A percentile compares a stretch with the other conserved stretches of the same genome.
These are phyloP conservation scores for Pseudomassariella vexata DNA, from an alignment of 2,329 filamentous ascomycete species.

Conservation along the genomic window DNA sequence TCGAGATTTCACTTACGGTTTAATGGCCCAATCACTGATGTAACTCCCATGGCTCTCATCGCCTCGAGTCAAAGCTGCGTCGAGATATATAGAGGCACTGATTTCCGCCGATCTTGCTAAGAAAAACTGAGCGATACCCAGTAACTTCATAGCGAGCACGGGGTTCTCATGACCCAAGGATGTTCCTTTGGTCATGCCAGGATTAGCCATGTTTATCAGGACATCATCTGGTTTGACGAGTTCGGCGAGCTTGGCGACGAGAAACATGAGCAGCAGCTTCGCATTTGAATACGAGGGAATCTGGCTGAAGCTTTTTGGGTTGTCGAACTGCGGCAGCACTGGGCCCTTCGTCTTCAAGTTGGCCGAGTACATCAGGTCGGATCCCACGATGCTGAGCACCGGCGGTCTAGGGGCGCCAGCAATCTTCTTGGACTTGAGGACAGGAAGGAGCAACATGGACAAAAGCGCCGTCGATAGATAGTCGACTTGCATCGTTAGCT, in stretches of 20 bases:
- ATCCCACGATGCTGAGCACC: constrained; percentile 14
- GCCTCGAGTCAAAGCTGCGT: constrained; percentile 13
- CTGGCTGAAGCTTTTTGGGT: constrained; percentile 44
- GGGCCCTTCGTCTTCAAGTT: constrained; percentile 8
- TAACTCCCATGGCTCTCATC: constrained; percentile 11
- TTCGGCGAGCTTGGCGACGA: constrained; percentile 61
- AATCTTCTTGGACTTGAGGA: constrained; percentile 3
- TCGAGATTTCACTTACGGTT: constrained; percentile 7
- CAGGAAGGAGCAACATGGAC: constrained; percentile 1
- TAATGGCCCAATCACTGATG: constrained; percentile 10
- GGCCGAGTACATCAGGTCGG: constrained; percentile 6
- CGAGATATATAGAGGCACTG: constrained; percentile 9
- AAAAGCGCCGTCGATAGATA: constrained; percentile 3
- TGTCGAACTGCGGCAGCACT: constrained; percentile 25
- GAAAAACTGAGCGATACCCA: constrained; percentile 3
- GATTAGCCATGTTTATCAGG: constrained; percentile 14
- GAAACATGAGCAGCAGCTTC: constrained; percentile 63
- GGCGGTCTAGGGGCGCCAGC: constrained; percentile 4
- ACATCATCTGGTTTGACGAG: constrained; percentile 12
- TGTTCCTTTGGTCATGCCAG: constrained; percentile 12
- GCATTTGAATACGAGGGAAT: constrained; percentile 12
- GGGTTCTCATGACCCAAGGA: constrained; percentile 5
- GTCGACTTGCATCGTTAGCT: constrained; percentile 3
- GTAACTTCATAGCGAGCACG: constrained; percentile 1
- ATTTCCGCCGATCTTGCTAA: constrained; percentile 6